Evolutionary conservation across 768 basidiomycete genomes (phyloP).

Genomic region (Paxillus involutus): DNA sequence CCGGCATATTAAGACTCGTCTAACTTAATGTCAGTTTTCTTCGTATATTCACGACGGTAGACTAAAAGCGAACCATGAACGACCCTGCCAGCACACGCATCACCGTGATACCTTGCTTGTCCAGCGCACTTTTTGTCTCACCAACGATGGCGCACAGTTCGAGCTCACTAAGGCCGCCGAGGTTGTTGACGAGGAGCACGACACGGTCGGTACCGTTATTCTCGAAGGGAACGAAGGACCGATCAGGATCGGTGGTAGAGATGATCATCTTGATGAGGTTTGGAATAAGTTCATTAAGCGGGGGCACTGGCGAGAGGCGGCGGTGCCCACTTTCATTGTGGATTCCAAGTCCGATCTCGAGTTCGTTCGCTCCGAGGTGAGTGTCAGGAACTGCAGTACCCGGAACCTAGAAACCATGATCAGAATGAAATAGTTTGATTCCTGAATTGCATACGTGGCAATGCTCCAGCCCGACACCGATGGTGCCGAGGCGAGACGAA

Average conservation of each 20-base stretch:
- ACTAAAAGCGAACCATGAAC: conserved; percentile 66
- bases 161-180: conserved; percentile 82
- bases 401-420: conserved; percentile 54
- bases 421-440: not conserved
- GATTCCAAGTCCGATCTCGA: conserved; percentile 90
- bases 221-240: conserved; percentile 73
- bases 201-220: conserved; percentile 64
- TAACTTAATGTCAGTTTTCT: conserved; percentile 22
- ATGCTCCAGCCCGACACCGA: conserved; percentile 87
- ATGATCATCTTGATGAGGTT: conserved; percentile 69
- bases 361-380: conserved; percentile 58
- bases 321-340: conserved; percentile 85
- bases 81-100: conserved; percentile 73
- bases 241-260: conserved; percentile 71
- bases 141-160: conserved; percentile 71
- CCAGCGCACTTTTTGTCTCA: conserved; percentile 57
- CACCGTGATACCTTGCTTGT: conserved; percentile 53
- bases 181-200: conserved; percentile 83
- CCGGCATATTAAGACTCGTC: conserved; percentile 93
- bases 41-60: not conserved
- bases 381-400: conserved; percentile 63
- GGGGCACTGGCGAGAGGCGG: conserved; percentile 69
- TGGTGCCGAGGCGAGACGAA: conserved; percentile 68
- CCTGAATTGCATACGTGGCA: conserved; percentile 58
- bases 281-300: conserved; percentile 67